Evolutionary conservation across 345 rosid species (phyloP).

Genomic region (Diplotaxis tenuifolia): DNA sequence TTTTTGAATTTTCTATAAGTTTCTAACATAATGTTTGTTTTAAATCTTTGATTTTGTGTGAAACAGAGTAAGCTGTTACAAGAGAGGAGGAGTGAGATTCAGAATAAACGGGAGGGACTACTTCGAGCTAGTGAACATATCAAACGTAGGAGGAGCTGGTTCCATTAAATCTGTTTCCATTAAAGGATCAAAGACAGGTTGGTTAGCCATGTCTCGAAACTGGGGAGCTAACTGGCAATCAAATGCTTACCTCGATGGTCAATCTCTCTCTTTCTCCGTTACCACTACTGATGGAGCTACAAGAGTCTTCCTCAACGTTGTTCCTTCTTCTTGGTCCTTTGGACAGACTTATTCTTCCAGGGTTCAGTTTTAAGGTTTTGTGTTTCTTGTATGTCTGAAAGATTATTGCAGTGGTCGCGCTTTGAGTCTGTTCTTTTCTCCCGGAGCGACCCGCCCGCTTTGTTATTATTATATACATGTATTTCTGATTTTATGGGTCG

Average conservation of each 20-base stretch:
- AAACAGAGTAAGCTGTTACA: slow-evolving; percentile 82
- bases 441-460: slow-evolving; percentile 21
- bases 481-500: background rate
- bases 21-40: background rate
- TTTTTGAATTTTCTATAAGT: background rate
- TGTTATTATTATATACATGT: background rate
- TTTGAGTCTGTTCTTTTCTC: slow-evolving; percentile 34
- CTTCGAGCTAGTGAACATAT: slow-evolving; percentile 74
- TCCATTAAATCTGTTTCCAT: slow-evolving; percentile 61
- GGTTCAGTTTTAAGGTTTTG: slow-evolving; percentile 43
- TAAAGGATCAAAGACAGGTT: slow-evolving; percentile 71
- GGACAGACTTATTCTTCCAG: slow-evolving; percentile 58
- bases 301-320: slow-evolving; percentile 44
- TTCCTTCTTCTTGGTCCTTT: slow-evolving; percentile 68
- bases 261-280: slow-evolving; percentile 71
- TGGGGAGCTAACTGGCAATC: slow-evolving; percentile 99
- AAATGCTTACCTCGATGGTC: slow-evolving; percentile 73
- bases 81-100: slow-evolving; percentile 85
- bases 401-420: slow-evolving; percentile 39
- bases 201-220: slow-evolving; percentile 85
- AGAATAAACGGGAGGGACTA: slow-evolving; percentile 76
- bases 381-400: background rate
- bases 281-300: slow-evolving; percentile 69
- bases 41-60: background rate
- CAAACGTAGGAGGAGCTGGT: slow-evolving; percentile 78